Evolutionary conservation across 78 protist genomes (phyloP).

Genomic region (Dictyostelium intermedium): DNA sequence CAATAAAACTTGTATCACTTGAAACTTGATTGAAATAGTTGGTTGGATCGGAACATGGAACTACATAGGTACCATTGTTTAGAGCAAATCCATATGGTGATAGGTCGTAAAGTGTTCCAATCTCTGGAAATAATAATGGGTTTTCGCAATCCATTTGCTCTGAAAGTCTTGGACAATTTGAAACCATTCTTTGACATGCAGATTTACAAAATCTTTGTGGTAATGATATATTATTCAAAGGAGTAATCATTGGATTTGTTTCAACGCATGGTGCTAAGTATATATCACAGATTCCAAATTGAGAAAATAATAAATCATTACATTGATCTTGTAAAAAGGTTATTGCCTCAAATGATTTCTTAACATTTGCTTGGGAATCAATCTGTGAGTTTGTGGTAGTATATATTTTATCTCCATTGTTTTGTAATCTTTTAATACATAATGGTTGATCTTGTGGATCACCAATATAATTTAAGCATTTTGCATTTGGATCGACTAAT

Average conservation of each 20-base stretch:
- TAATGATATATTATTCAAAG: not conserved
- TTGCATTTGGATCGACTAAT: not conserved
- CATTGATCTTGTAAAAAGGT: not conserved
- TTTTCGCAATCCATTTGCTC: not conserved
- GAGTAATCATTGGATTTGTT: not conserved
- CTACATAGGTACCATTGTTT: not conserved
- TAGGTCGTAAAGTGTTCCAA: not conserved
- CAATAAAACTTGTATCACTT: not conserved
- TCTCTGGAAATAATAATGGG: not conserved
- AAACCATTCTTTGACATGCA: not conserved
- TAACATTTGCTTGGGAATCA: not conserved
- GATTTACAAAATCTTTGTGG: constrained; percentile 6
- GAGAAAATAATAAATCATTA: not conserved
- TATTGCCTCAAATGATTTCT: not conserved
- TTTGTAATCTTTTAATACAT: not conserved
- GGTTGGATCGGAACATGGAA: not conserved
- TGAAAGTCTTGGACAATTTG: not conserved
- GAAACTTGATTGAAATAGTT: not conserved
- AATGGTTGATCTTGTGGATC: not conserved
- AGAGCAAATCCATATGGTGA: not conserved
- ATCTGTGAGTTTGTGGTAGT: not conserved
- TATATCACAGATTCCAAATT: not conserved
- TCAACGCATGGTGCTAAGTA: not conserved
- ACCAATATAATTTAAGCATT: not conserved
- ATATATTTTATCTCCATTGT: not conserved